Evolutionary conservation across 2,329 filamentous ascomycete species (phyloP).

Genomic region (Fusarium pseudocircinatum): DNA sequence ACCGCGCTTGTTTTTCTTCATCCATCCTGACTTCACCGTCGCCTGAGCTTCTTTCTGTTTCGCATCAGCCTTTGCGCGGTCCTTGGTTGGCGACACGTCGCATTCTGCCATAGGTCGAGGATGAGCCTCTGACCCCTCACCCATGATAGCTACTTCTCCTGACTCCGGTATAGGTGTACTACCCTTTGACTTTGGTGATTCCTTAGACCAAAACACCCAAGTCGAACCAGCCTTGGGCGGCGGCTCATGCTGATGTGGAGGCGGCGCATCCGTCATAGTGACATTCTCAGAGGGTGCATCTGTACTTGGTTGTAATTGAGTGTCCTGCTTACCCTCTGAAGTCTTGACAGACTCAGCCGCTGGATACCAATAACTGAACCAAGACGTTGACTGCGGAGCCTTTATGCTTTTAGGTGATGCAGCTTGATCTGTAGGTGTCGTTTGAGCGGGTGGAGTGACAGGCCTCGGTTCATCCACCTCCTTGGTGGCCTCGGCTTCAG

Average conservation of each 20-base stretch:
- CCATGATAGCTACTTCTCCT: slow-evolving; percentile 66
- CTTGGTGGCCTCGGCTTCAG: slow-evolving; percentile 16
- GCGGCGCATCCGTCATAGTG: slow-evolving; percentile 55
- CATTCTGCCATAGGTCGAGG: slow-evolving; percentile 58
- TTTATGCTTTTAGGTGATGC: slow-evolving; percentile 22
- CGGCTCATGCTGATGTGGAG: slow-evolving; percentile 45
- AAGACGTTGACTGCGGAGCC: slow-evolving; percentile 44
- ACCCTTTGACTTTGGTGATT: slow-evolving; percentile 53
- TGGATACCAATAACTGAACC: slow-evolving; percentile 55
- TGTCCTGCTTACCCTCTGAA: slow-evolving; percentile 18
- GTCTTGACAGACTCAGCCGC: slow-evolving; percentile 23
- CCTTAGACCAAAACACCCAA: slow-evolving; percentile 84
- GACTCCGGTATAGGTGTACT: slow-evolving; percentile 51
- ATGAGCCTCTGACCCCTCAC: slow-evolving; percentile 65
- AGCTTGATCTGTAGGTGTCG: slow-evolving; percentile 23
- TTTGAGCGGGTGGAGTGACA: slow-evolving; percentile 37
- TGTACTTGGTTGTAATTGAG: slow-evolving; percentile 21
- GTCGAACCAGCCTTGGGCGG: slow-evolving; percentile 68
- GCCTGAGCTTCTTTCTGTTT: slow-evolving; percentile 46
- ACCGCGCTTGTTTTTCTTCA: slow-evolving; percentile 55
- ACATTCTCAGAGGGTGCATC: slow-evolving; percentile 50
- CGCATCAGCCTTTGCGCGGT: slow-evolving; percentile 39
- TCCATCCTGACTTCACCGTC: slow-evolving; percentile 47
- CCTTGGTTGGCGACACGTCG: slow-evolving; percentile 54
- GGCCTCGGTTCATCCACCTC: slow-evolving; percentile 31